Evolutionary conservation across 2,329 filamentous ascomycete genomes (phyloP).

Genomic region (Alternaria triticimaculans): DNA sequence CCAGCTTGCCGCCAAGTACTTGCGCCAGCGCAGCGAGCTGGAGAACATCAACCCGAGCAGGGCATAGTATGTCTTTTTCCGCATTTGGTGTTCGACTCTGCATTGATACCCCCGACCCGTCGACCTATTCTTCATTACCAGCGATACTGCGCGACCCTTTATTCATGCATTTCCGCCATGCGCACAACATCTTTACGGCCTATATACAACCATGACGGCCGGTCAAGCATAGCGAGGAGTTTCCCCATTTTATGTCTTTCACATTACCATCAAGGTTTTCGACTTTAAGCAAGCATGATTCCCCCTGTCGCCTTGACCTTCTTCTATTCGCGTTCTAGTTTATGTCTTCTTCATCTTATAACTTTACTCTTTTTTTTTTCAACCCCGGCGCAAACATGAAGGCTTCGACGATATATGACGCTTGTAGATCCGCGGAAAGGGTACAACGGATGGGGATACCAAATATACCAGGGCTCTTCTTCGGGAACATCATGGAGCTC

Average conservation of each 20-base stretch:
- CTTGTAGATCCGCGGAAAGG: slow-evolving; percentile 5
- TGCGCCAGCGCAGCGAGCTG: slow-evolving; percentile 73
- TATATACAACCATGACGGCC: slow-evolving; percentile 6
- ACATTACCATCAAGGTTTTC: slow-evolving; percentile 1
- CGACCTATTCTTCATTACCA: neutral
- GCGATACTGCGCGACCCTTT: neutral
- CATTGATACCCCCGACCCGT: slow-evolving; percentile 14
- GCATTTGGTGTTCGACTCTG: slow-evolving; percentile 18
- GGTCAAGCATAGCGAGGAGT: slow-evolving; percentile 19
- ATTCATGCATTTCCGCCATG: slow-evolving; percentile 8
- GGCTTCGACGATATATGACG: slow-evolving; percentile 7
- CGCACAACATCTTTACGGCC: slow-evolving; percentile 11
- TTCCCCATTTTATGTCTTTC: slow-evolving; percentile 2
- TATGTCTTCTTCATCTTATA: neutral
- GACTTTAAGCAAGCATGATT: slow-evolving; percentile 15
- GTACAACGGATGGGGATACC: slow-evolving; percentile 1
- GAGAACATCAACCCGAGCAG: slow-evolving; percentile 60
- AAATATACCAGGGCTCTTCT: neutral
- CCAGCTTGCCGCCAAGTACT: slow-evolving; percentile 79
- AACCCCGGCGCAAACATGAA: slow-evolving; percentile 2
- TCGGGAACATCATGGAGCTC: neutral
- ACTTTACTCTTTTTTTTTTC: neutral
- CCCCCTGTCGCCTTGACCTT: slow-evolving; percentile 11
- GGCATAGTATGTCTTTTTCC: slow-evolving; percentile 25
- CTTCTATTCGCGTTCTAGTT: neutral